Evolutionary conservation across 257 asterid species (phyloP).

Genomic region (Lantana camara): DNA sequence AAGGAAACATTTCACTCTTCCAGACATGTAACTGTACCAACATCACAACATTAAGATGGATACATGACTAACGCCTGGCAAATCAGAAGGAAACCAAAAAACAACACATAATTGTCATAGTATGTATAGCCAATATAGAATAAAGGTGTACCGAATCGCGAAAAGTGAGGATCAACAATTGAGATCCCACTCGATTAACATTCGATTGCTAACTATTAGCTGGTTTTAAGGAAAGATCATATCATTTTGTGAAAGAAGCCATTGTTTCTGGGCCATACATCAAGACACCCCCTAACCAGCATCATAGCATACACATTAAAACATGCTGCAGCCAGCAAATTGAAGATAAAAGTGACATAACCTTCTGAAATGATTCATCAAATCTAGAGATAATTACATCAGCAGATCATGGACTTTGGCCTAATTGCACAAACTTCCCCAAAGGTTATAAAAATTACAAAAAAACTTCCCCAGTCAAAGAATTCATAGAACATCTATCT

Average conservation of each 20-base stretch:
- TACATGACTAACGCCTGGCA: slow-evolving; percentile 53
- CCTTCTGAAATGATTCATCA: too few species aligned
- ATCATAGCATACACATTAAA: not conserved
- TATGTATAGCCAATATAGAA: too few species aligned
- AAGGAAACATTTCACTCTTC: slow-evolving; percentile 28
- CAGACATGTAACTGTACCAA: slow-evolving; percentile 42
- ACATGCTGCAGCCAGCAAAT: too few species aligned
- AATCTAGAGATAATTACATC: too few species aligned
- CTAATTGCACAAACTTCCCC: too few species aligned
- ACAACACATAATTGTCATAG: not conserved
- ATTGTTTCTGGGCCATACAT: not conserved
- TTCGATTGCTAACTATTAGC: slow-evolving; percentile 20
- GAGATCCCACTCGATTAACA: slow-evolving; percentile 31
- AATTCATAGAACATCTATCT: too few species aligned
- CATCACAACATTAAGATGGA: slow-evolving; percentile 19
- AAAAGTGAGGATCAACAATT: slow-evolving; percentile 24
- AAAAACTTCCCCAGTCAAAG: too few species aligned
- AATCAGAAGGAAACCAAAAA: not conserved
- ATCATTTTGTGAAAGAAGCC: slow-evolving; percentile 1
- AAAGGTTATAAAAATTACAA: too few species aligned
- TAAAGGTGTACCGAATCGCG: slow-evolving; percentile 32
- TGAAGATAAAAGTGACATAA: too few species aligned
- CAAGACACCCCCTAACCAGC: slow-evolving; percentile 30
- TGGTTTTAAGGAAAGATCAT: slow-evolving; percentile 29
- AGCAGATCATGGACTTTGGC: too few species aligned